Base-by-base conservation (phyloP, 495 filamentous ascomycete species). In the Tuber indicum region DNA sequence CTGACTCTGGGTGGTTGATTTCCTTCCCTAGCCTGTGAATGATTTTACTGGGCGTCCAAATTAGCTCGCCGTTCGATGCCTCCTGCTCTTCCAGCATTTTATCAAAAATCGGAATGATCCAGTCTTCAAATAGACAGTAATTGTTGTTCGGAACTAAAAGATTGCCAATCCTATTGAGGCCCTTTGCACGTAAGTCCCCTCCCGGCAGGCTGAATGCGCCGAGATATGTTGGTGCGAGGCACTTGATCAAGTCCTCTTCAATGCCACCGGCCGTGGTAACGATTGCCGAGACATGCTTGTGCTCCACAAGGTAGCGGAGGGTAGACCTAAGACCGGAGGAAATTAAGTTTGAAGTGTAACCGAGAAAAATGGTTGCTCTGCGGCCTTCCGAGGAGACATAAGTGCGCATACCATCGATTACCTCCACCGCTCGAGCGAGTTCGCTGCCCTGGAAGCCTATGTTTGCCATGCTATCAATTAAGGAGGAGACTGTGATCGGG, bases 221-320 rank as follows among this genome's bases (percentile, higher is more conserved):
- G 79, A 98, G 89, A 83, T 98, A 98, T 16, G 96, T 99, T 32
- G 92, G 91, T 7, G 90, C 96, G 1, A 98, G 90, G 80, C 96
- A 98, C 86, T 99, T 99, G 87, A 98, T 98, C 70, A 99, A 88
- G 83, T 98, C 96, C 84, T 99, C 96, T 84, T 99, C 96, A 46
- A 99, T 89, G 7, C 94, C 96, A n/a, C 96, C 96, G 0, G 96
- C 96, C 3, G 96, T 96, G 23, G 95, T 96, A 75, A 99, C 96
- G 78, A 98, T 92, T 75, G 91, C 92, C 1, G 92, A 94, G 76
- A 98, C 90, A 83, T 98, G 94, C 47, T 90, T 89, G 85, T 98
- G 93, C 84, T 97, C 89, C 19, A 97, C 95, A 1, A 98, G 89
- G 84, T 93, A 98, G 39, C 96, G 92, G 79, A 99, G 86, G 41